Percentiles rank a stretch among this genome's conserved stretches.
Conservation (phyloP, 1,139 yeast genomes). For the Saccharomyces hybrid region DNA sequence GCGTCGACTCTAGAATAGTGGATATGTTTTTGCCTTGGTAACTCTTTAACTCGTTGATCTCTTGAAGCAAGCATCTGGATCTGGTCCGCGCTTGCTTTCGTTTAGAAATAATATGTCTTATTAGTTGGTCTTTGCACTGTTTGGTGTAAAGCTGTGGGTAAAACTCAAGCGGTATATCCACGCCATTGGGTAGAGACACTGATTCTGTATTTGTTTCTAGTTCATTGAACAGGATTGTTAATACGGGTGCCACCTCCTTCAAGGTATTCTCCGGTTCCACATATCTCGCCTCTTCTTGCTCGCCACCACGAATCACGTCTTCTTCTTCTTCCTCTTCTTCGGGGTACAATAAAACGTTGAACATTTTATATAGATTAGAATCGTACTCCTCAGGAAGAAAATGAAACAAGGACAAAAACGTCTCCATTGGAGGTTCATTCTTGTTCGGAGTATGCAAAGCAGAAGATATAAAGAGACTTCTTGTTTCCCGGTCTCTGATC, state of each 20-base stretch:
- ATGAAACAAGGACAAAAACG: slow-evolving; percentile 24
- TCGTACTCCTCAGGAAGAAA: slow-evolving; percentile 31
- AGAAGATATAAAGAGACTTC: slow-evolving; percentile 21
- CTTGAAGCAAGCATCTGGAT: slow-evolving; percentile 17
- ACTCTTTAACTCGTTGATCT: slow-evolving; percentile 21
- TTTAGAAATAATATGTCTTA: slow-evolving; percentile 20
- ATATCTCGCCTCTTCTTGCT: slow-evolving; percentile 6
- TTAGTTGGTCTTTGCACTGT: slow-evolving; percentile 21
- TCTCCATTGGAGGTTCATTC: slow-evolving; percentile 14
- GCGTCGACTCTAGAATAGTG: slow-evolving; percentile 23
- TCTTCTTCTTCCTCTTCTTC: slow-evolving; percentile 16
- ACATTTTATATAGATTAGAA: slow-evolving; percentile 28
- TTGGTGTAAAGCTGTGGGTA: slow-evolving; percentile 30
- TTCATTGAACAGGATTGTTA: slow-evolving; percentile 29
- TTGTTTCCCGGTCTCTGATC: slow-evolving; percentile 8
- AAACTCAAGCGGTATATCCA: slow-evolving; percentile 28
- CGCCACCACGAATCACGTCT: slow-evolving; percentile 3
- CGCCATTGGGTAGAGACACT: slow-evolving; percentile 20
- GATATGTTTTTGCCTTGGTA: slow-evolving; percentile 28
- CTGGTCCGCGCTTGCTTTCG: slow-evolving; percentile 17
- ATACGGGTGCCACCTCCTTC: slow-evolving; percentile 22
- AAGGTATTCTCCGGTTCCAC: slow-evolving; percentile 19
- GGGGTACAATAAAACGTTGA: slow-evolving; percentile 26
- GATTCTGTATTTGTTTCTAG: slow-evolving; percentile 22
- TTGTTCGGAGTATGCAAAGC: slow-evolving; percentile 20